Percentiles rank a stretch among this genome's conserved stretches.
These are phyloP conservation scores for Gaultheria prostrata DNA, from an alignment of 148 eudicot species.

Conservation along the genomic window DNA sequence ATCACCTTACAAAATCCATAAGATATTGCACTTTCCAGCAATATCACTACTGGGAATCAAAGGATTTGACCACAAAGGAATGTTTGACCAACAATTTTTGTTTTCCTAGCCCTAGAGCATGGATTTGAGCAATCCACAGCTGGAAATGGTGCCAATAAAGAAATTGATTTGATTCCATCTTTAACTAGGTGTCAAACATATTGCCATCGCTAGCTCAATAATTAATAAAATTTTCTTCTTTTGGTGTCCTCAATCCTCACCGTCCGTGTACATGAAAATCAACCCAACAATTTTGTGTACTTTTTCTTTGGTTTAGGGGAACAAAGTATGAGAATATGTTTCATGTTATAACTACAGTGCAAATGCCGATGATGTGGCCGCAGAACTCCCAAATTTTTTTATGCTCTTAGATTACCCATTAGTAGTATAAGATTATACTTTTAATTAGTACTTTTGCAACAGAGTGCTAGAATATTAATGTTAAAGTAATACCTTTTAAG, in stretches of 20 bases:
- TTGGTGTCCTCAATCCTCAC: background rate
- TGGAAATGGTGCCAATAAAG: background rate
- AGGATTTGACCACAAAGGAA: background rate
- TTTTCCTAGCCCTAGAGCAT: background rate
- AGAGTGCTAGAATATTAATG: no score
- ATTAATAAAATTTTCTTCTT: no score
- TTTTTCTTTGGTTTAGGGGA: background rate
- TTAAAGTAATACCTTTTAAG: no score
- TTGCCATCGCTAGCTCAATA: background rate
- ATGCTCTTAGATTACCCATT: no score
- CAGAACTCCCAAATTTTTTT: no score
- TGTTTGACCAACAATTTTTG: background rate
- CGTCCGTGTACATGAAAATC: background rate
- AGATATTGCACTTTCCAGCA: slow-evolving; percentile 12
- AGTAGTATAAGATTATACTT: no score
- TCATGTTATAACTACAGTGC: no score
- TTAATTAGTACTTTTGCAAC: no score
- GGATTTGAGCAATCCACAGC: background rate
- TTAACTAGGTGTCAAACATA: background rate
- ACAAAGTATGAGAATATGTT: no score
- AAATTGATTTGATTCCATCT: background rate
- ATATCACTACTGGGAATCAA: background rate
- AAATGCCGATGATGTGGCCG: no score
- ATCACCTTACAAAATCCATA: background rate
- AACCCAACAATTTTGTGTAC: background rate